Evolutionary conservation across 2,329 filamentous ascomycete species (phyloP).

Genomic region (Moelleriella libera): DNA sequence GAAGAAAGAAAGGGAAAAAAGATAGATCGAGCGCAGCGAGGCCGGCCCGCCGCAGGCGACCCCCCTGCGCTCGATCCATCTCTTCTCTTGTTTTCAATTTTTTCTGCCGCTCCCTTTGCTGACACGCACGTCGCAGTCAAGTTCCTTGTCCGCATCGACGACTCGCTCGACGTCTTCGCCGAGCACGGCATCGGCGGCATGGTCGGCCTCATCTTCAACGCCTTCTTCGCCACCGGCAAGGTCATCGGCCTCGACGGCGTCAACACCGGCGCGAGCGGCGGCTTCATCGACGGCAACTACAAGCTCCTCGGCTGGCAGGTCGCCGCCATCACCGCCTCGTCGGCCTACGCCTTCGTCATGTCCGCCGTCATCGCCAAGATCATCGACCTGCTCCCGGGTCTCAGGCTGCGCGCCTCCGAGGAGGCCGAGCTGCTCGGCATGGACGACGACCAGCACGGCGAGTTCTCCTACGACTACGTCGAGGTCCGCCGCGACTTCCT

Average conservation of each 20-base stretch:
- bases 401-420: constrained; percentile 66
- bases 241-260: constrained; percentile 65
- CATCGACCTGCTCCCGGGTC: constrained; percentile 63
- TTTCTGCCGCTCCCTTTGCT: neutral
- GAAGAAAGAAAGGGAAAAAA: neutral
- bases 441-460: constrained; percentile 82
- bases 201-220: constrained; percentile 59
- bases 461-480: constrained; percentile 84
- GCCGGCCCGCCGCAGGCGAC: no score
- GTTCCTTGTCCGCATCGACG: constrained; percentile 50
- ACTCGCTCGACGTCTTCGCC: constrained; percentile 58
- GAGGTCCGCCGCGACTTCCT: constrained; percentile 81
- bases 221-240: constrained; percentile 53
- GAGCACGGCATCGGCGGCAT: constrained; percentile 59
- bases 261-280: constrained; percentile 53
- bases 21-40: neutral
- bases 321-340: constrained; percentile 56
- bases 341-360: constrained; percentile 57
- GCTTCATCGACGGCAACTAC: constrained; percentile 64
- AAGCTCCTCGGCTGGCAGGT: constrained; percentile 67
- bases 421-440: constrained; percentile 77
- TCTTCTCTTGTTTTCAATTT: no score
- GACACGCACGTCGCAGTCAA: constrained; percentile 27
- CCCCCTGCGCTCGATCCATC: no score
- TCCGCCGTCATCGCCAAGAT: constrained; percentile 59